Evolutionary conservation across 2,329 filamentous ascomycete genomes (phyloP).

Genomic region (Pestalotiopsis sp.): DNA sequence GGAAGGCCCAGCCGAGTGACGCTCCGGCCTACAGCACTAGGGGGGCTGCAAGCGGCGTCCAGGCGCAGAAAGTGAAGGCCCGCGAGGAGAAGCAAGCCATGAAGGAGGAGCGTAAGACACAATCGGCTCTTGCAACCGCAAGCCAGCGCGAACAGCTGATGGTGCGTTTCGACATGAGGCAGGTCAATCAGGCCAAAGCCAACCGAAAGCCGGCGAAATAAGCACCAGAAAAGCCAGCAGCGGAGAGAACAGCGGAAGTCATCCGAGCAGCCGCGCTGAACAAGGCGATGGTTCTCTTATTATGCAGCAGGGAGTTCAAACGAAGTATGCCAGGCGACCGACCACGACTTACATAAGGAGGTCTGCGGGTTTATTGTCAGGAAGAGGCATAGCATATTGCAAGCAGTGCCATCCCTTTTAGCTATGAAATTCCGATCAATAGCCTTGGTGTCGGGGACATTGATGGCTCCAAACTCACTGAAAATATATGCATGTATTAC

Average conservation of each 20-base stretch:
- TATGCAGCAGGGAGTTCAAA: background rate
- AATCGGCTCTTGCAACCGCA: background rate
- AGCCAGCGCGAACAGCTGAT: conserved; percentile 6
- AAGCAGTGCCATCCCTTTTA: too few relatives aligned
- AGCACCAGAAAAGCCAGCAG: background rate
- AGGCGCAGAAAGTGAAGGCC: background rate
- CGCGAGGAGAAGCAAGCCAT: background rate
- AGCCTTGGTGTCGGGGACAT: too few relatives aligned
- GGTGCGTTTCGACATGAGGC: background rate
- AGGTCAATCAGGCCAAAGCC: background rate
- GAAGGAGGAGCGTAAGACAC: background rate
- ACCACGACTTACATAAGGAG: too few relatives aligned
- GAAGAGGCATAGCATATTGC: too few relatives aligned
- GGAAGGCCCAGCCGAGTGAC: background rate
- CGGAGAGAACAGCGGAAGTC: too few relatives aligned
- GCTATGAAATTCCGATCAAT: too few relatives aligned
- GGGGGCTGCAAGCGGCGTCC: background rate
- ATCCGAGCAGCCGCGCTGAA: too few relatives aligned
- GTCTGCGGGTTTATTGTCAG: too few relatives aligned
- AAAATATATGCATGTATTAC: too few relatives aligned
- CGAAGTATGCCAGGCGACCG: too few relatives aligned
- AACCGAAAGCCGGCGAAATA: background rate
- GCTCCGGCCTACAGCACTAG: background rate
- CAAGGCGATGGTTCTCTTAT: background rate
- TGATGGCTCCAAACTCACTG: too few relatives aligned